Conservation (phyloP, 1,284 basidiomycete genomes). For the Ganoderma meredithae region DNA sequence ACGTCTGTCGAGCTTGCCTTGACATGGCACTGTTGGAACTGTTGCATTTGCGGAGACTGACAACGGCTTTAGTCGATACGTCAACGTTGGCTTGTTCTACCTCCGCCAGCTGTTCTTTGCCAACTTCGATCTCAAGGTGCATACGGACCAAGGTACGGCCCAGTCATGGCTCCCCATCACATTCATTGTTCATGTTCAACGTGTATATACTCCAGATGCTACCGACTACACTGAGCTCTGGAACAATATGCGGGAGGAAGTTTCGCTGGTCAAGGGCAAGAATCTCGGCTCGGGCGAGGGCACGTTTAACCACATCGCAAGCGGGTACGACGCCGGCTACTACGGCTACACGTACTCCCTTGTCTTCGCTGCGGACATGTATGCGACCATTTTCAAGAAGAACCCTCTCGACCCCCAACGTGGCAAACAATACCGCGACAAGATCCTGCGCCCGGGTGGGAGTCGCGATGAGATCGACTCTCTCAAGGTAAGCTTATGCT, state of each 20-base stretch:
- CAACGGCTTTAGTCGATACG: slow-evolving; percentile 63
- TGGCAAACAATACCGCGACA: slow-evolving; percentile 58
- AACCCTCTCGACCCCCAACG: slow-evolving; percentile 75
- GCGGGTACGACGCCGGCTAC: slow-evolving; percentile 83
- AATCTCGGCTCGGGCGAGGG: slow-evolving; percentile 73
- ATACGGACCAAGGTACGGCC: slow-evolving; percentile 64
- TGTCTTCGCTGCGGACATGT: slow-evolving; percentile 85
- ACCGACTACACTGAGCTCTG: slow-evolving; percentile 78
- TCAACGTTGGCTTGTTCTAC: slow-evolving; percentile 83
- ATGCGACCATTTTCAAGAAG: slow-evolving; percentile 78
- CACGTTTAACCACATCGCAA: slow-evolving; percentile 75
- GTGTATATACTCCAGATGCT: slow-evolving; percentile 46
- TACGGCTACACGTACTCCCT: slow-evolving; percentile 82
- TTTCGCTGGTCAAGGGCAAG: slow-evolving; percentile 71
- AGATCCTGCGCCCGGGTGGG: slow-evolving; percentile 63
- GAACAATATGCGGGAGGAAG: slow-evolving; percentile 71
- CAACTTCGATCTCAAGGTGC: slow-evolving; percentile 80
- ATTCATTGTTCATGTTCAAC: background rate
- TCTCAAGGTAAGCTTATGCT: slow-evolving; percentile 50
- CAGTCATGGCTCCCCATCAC: background rate
- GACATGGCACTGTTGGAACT: background rate
- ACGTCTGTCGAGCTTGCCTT: background rate
- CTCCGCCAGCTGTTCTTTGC: slow-evolving; percentile 86
- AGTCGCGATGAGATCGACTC: slow-evolving; percentile 65
- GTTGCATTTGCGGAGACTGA: no score